Percentiles rank a stretch among this genome's conserved stretches.
These are phyloP conservation scores for Flaveria ramosissima DNA, from an alignment of 129 eudicot species.

Conservation along the genomic window DNA sequence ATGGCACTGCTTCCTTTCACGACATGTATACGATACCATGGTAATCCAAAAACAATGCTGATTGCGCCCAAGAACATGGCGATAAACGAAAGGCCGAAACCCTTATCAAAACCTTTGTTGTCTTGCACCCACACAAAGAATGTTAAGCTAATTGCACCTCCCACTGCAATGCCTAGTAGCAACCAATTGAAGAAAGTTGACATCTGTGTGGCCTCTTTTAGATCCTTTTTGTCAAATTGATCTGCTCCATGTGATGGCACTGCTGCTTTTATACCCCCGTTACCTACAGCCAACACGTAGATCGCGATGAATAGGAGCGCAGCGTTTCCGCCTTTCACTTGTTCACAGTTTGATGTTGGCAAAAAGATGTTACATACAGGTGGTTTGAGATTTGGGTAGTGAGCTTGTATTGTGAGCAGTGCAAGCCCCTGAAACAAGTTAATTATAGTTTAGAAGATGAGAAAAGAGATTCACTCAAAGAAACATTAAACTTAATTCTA, in stretches of 20 bases:
- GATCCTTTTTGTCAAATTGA: conserved; percentile 66
- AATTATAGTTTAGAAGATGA: not conserved
- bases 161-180: conserved; percentile 40
- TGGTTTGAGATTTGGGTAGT: conserved; percentile 54
- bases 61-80: conserved; percentile 51
- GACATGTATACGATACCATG: conserved; percentile 55
- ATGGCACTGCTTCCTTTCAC: conserved; percentile 56
- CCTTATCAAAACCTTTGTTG: conserved; percentile 68
- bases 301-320: conserved; percentile 47
- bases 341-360: conserved; percentile 40
- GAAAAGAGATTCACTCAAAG: not conserved
- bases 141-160: conserved; percentile 58
- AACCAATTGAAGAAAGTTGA: conserved; percentile 71
- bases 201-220: conserved; percentile 47
- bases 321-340: conserved; percentile 50
- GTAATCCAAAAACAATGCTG: conserved; percentile 44
- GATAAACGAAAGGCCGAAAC: conserved; percentile 45
- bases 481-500: too few relatives aligned
- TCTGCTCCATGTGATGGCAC: conserved; percentile 81
- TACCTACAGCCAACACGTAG: conserved; percentile 54
- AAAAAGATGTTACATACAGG: conserved; percentile 53
- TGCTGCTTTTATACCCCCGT: conserved; percentile 59
- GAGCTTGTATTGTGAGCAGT: conserved; percentile 70
- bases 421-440: conserved; percentile 49
- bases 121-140: conserved; percentile 66